Conservation (phyloP, 2,329 filamentous ascomycete species). For the Mycosphaerelloides madeirae region DNA sequence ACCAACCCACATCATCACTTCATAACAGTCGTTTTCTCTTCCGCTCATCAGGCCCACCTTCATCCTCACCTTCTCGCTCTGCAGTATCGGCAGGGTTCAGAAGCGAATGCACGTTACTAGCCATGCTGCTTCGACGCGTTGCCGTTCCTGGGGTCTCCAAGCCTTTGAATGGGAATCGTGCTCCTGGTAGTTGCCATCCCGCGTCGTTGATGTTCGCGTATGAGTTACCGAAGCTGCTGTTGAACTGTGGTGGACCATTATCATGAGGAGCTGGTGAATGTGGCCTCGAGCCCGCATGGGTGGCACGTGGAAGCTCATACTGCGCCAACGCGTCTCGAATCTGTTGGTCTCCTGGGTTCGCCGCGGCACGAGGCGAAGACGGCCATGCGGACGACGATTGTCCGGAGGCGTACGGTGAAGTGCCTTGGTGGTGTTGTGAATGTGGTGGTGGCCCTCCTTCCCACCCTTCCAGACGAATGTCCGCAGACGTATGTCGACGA, state of each 20-base stretch:
- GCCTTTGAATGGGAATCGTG: slow-evolving; percentile 45
- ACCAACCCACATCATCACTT: slow-evolving; percentile 10
- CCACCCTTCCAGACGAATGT: slow-evolving; percentile 69
- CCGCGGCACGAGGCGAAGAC: slow-evolving; percentile 54
- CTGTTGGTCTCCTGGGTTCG: slow-evolving; percentile 53
- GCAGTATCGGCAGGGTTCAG: slow-evolving; percentile 65
- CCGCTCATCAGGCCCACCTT: slow-evolving; percentile 54
- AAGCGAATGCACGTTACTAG: slow-evolving; percentile 62
- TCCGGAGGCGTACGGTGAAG: slow-evolving; percentile 63
- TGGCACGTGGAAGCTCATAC: slow-evolving; percentile 59
- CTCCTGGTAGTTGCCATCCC: slow-evolving; percentile 52
- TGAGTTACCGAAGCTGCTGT: slow-evolving; percentile 45
- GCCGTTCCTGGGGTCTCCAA: slow-evolving; percentile 54
- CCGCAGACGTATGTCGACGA: slow-evolving; percentile 87
- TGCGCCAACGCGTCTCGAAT: slow-evolving; percentile 59
- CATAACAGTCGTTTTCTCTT: slow-evolving; percentile 56
- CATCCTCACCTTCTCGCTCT: slow-evolving; percentile 61
- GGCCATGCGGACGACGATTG: slow-evolving; percentile 61
- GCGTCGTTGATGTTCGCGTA: slow-evolving; percentile 50
- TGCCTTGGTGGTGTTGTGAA: slow-evolving; percentile 41
- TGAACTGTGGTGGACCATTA: slow-evolving; percentile 35
- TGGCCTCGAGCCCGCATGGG: slow-evolving; percentile 32
- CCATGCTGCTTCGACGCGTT: slow-evolving; percentile 66
- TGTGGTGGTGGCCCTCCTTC: slow-evolving; percentile 66
- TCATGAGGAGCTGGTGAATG: slow-evolving; percentile 44